These are phyloP conservation scores for Phallus indusiatus DNA, from an alignment of 768 basidiomycete genomes.

Conservation along the genomic window DNA sequence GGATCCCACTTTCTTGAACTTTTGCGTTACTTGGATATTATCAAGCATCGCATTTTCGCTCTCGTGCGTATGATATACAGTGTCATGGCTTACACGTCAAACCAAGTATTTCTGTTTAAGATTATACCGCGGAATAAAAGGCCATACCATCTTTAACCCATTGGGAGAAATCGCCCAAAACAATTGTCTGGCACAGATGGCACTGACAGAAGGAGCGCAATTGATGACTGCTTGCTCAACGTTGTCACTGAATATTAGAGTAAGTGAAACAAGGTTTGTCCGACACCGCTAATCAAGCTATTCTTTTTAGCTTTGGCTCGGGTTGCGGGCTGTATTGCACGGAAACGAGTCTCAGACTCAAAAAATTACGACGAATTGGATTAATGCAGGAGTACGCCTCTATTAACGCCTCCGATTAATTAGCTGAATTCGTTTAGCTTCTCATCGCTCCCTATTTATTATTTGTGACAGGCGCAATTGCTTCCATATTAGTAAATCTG, in stretches of 20 bases:
- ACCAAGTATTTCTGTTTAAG: neutral
- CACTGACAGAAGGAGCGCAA: conserved; percentile 39
- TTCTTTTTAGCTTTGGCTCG: conserved; percentile 1
- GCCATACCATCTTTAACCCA: conserved; percentile 9
- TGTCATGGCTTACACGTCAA: neutral
- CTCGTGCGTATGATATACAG: conserved; percentile 33
- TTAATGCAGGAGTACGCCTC: neutral
- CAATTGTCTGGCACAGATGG: conserved; percentile 42
- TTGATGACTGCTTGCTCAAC: conserved; percentile 7
- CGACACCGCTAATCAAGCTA: neutral
- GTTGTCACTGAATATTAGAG: neutral
- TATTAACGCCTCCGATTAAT: neutral
- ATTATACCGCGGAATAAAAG: conserved; percentile 10
- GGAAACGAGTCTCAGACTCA: neutral
- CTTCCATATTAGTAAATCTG: neutral
- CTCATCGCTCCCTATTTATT: conserved; percentile 2
- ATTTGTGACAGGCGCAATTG: neutral
- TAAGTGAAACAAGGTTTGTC: neutral
- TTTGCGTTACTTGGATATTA: conserved; percentile 47
- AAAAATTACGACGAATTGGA: neutral
- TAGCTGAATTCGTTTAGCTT: neutral
- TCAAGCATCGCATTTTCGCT: conserved; percentile 44
- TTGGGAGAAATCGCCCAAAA: conserved; percentile 17
- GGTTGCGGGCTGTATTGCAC: neutral
- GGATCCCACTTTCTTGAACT: conserved; percentile 46